These are phyloP conservation scores for Aspergillus uvarum DNA, from an alignment of 2,329 filamentous ascomycete species.

Conservation along the genomic window DNA sequence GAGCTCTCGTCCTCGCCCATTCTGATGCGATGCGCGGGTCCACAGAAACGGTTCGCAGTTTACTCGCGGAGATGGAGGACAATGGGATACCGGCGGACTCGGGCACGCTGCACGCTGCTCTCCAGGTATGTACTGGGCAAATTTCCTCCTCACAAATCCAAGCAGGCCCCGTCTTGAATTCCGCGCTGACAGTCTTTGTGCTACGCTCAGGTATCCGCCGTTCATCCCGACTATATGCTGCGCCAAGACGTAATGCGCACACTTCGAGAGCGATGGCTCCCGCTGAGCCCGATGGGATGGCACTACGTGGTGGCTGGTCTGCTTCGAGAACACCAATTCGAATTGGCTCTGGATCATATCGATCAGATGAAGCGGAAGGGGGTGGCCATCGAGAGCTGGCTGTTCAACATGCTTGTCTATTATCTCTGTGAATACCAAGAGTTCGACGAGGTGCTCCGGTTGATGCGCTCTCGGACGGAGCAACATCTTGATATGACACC, in stretches of 20 bases:
- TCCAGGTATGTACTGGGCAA: constrained; percentile 56
- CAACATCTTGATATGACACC: constrained; percentile 50
- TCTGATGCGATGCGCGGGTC: constrained; percentile 64
- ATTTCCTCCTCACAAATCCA: neutral
- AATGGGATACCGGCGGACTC: constrained; percentile 63
- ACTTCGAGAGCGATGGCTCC: constrained; percentile 66
- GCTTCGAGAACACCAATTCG: constrained; percentile 77
- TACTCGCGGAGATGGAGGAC: constrained; percentile 72
- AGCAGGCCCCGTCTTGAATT: neutral
- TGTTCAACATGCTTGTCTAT: constrained; percentile 75
- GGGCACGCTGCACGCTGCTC: constrained; percentile 67
- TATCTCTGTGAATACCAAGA: constrained; percentile 70
- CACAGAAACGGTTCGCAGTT: constrained; percentile 58
- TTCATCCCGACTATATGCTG: constrained; percentile 82
- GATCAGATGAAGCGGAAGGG: constrained; percentile 63
- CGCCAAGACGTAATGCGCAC: constrained; percentile 69
- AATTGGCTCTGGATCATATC: constrained; percentile 71
- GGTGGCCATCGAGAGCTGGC: constrained; percentile 64
- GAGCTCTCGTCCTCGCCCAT: constrained; percentile 72
- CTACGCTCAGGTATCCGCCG: constrained; percentile 60
- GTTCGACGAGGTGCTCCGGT: constrained; percentile 70
- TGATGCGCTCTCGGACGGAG: constrained; percentile 61
- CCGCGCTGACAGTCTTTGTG: neutral
- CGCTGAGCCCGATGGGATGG: constrained; percentile 60
- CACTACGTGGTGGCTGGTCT: constrained; percentile 71